Conservation (phyloP, 2,329 filamentous ascomycete genomes). For the Aspergillus sergii region DNA sequence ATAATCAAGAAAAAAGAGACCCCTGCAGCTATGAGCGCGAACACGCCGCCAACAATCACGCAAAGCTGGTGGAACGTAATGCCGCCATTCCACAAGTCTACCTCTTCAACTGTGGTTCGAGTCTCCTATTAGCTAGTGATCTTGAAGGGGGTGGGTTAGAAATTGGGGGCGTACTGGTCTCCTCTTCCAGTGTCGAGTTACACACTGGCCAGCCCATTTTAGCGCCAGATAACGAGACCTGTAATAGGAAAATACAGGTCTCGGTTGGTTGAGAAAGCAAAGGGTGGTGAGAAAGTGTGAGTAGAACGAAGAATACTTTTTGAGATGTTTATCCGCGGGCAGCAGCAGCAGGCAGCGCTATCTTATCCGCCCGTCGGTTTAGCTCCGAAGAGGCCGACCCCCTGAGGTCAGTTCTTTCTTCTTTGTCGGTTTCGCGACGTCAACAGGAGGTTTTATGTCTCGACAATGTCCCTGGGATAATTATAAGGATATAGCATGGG, state of each 20-base stretch:
- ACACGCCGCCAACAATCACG: constrained; percentile 56
- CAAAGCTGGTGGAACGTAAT: constrained; percentile 61
- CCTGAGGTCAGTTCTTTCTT: constrained; percentile 11
- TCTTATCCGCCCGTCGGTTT: constrained; percentile 15
- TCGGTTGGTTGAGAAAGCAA: constrained; percentile 6
- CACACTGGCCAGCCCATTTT: constrained; percentile 51
- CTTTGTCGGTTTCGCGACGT: constrained; percentile 1
- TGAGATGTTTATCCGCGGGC: constrained; percentile 9
- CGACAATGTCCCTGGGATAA: background rate
- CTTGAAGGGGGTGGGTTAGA: background rate
- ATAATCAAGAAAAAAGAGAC: constrained; percentile 59
- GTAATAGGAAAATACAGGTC: background rate
- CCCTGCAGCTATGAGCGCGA: constrained; percentile 54
- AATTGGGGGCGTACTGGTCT: constrained; percentile 39
- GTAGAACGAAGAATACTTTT: constrained; percentile 11
- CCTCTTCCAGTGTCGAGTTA: constrained; percentile 54
- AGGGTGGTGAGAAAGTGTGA: constrained; percentile 10
- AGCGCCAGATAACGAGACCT: constrained; percentile 15
- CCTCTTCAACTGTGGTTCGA: constrained; percentile 45
- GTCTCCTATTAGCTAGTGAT: constrained; percentile 1
- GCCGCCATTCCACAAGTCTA: constrained; percentile 53
- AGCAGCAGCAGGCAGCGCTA: constrained; percentile 1
- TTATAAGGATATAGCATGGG: background rate
- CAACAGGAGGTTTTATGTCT: too few species aligned
- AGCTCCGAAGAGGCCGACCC: constrained; percentile 12